Base-by-base conservation (phyloP, 2,329 filamentous ascomycete genomes). In the Colletotrichum tropicale region DNA sequence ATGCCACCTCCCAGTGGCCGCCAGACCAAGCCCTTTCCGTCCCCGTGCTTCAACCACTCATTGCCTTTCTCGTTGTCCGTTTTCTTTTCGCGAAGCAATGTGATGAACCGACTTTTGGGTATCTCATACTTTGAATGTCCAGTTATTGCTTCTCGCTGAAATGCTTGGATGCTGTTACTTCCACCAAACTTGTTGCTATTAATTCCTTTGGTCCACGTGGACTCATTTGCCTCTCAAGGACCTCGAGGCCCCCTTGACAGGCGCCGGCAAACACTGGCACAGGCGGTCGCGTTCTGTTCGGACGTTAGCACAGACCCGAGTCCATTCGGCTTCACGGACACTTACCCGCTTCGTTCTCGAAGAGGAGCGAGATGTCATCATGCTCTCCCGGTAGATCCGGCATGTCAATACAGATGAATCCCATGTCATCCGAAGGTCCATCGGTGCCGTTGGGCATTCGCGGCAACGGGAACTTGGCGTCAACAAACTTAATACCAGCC, bases 381-480 rank as follows among this genome's bases (percentile, higher is more conserved):
- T 98, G 95, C 86, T 98, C 96, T 66, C 95, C 95, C 1, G 96
- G 95, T 83, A 98, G 94, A 80, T 98, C 96, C 21, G 96, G 93
- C 83, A 96, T 91, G 84, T 98, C 96, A 74, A 98, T 85, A 82
- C 95, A 97, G 52, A 98, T 90, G 86, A 96, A 98, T 30, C 92
- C 91, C 82, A 92, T 91, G 76, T 93, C 92, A 62, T 91, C 88
- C 75, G 87, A 87, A 76, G 88, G 88, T 32, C 85, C 83, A 60
- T 88, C 84, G 76, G 88, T 89, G 75, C 89, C 87, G 74, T 88
- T 84, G 58, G 89, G 83, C 78, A 92, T 84, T 76, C 90, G 93
- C 6, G 96, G 96, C 70, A 98, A 87, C 5, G 95, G 94, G 80
- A 98, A 98, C 83, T 98, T 98, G 76, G 95, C 95, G 82, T 98